Base-by-base conservation (phyloP, 1,139 yeast genomes). In the Yamadazyma atlantica region DNA sequence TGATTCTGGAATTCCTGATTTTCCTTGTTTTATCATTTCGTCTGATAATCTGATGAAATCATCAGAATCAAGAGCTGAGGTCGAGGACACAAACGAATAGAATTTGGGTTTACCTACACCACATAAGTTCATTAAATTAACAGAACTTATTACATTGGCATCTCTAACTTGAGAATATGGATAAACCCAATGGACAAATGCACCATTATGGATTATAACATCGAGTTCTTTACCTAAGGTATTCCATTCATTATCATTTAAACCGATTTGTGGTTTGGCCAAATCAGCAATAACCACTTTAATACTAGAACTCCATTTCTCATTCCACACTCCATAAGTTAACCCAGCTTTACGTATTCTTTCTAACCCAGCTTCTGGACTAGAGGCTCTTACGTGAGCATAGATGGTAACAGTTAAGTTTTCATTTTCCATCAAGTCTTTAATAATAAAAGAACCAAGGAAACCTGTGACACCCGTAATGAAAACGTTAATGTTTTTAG, bases 391-490 rank as follows among this genome's bases (percentile, higher is more conserved):
- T 10, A 89, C 98, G 59, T 92, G 98, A 12, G 96, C 96, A 58
- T 64, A 82, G 4, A 90, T 74, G 49, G 76, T 81, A 49, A 83
- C 69, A 28, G 73, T 60, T 24, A 66, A 57, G 13, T 60, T 54
- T 3, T 54, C 49, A 40, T 73, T 64, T 35, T 73, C 73, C 49
- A 90, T 66, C 36, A 92, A 64, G 53, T 92, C 96, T 32, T 86
- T 75, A 35, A 90, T 62, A 40, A 92, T 81, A 56, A 85, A 92
- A 1, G 96, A 81, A 23, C 99, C 99, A 49, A 94, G 68, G 77
- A 92, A 94, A 2, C 99, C 99, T 27, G 98, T 94, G 25, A 83
- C 88, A 57, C 99, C 98, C 17, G 99, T 94, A 32, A 94, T 78
- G 53, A 94, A 88, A 1, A 89, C 85, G 46, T 80, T 84, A 34